Percentiles rank a stretch among this genome's conserved stretches.
These are phyloP conservation scores for Bjerkandera adusta DNA, from an alignment of 1,284 basidiomycete genomes.

Conservation along the genomic window DNA sequence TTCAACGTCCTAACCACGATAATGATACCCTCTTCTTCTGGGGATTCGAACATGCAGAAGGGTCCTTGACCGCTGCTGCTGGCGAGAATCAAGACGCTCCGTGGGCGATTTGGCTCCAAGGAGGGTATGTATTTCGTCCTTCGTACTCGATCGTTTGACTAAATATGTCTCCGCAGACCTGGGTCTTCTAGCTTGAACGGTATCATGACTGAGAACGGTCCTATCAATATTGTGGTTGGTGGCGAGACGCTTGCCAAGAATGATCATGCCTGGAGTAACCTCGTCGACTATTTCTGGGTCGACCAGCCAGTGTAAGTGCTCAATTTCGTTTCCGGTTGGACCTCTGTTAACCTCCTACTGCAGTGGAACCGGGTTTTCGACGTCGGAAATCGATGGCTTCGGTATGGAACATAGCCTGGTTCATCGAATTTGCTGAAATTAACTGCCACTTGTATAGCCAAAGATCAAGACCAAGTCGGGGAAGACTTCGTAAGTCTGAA, in stretches of 20 bases:
- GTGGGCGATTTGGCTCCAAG: constrained; percentile 72
- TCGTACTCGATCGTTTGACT: constrained; percentile 50
- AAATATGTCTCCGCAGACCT: constrained; percentile 38
- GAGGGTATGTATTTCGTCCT: constrained; percentile 28
- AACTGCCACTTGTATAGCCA: too few species aligned
- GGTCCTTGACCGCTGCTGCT: constrained; percentile 48
- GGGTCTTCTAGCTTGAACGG: neutral
- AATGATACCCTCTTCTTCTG: constrained; percentile 70
- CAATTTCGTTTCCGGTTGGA: too few species aligned
- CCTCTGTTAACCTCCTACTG: too few species aligned
- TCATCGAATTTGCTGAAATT: too few species aligned
- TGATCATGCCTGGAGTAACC: constrained; percentile 13
- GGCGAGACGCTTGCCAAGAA: constrained; percentile 8
- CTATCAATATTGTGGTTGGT: constrained; percentile 6
- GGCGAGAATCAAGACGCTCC: constrained; percentile 37
- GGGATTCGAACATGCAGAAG: constrained; percentile 55
- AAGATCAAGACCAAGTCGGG: constrained; percentile 26
- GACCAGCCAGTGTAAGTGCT: constrained; percentile 19
- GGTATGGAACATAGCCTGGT: too few species aligned
- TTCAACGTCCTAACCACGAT: constrained; percentile 43
- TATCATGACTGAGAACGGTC: constrained; percentile 14
- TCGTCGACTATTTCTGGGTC: constrained; percentile 20
- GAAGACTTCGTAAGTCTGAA: constrained; percentile 27
- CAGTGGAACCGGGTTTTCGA: constrained; percentile 12
- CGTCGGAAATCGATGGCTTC: constrained; percentile 9